These are phyloP conservation scores for Neohortaea acidophila DNA, from an alignment of 495 filamentous ascomycete genomes.

Conservation along the genomic window DNA sequence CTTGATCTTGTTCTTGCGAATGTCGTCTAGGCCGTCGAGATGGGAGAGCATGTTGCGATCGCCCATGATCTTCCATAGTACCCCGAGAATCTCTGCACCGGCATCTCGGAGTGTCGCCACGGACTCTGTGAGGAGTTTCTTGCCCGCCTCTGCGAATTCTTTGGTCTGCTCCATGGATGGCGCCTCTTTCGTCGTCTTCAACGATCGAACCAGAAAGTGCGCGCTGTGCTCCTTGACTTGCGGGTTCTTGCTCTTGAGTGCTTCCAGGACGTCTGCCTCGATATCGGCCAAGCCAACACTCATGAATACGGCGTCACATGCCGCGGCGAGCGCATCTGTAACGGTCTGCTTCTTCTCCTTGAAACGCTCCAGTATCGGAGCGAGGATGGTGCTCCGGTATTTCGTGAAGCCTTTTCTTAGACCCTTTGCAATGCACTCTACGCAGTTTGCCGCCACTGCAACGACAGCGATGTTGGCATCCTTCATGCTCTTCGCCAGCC, in stretches of 20 bases:
- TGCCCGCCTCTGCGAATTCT: conserved; percentile 68
- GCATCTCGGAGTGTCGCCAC: conserved; percentile 70
- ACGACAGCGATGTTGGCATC: conserved; percentile 96
- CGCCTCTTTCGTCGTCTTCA: conserved; percentile 67
- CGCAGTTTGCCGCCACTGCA: conserved; percentile 82
- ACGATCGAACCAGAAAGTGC: conserved; percentile 74
- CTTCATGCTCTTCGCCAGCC: conserved; percentile 90
- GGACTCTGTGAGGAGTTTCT: conserved; percentile 78
- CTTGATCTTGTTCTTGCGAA: conserved; percentile 89
- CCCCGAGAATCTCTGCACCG: conserved; percentile 83
- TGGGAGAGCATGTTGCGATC: conserved; percentile 93
- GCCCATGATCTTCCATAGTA: conserved; percentile 96
- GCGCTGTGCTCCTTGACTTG: conserved; percentile 91
- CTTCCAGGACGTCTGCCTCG: conserved; percentile 75
- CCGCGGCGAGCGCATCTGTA: conserved; percentile 69
- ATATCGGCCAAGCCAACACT: conserved; percentile 68
- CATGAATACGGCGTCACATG: conserved; percentile 72
- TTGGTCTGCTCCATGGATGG: conserved; percentile 72
- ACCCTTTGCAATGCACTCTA: conserved; percentile 83
- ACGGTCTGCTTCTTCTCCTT: conserved; percentile 95
- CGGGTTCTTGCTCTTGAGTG: conserved; percentile 84
- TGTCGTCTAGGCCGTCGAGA: conserved; percentile 90
- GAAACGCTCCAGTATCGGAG: conserved; percentile 78
- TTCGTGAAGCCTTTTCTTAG: conserved; percentile 63
- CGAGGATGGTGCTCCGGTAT: conserved; percentile 62